Evolutionary conservation across 1,284 basidiomycete species (phyloP), one percentile per base, ranked within the genome.

Genomic region (Pseudozyma sp.): DNA sequence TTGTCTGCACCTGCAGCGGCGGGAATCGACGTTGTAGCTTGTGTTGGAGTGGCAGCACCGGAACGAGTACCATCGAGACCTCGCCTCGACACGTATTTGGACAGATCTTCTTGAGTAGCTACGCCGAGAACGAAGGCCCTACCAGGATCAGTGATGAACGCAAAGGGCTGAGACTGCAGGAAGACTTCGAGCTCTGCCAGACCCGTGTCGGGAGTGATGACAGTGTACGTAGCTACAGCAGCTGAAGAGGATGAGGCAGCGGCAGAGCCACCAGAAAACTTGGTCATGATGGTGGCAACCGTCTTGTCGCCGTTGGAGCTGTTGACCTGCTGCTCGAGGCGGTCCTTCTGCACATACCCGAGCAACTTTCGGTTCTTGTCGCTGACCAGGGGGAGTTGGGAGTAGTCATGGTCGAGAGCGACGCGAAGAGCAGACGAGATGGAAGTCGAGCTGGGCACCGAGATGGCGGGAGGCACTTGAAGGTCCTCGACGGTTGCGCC

Each of bases 111-210:
- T 35, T 68, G 63, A 30, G 78, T 80, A 4, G 79, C 79, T 7
- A 84, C 78, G 17, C 70, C 78, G 16, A 78, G 65, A 29, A 84
- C 79, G 31, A 81, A 77, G 11, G 70, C 68, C 16, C 79, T 51
- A 14, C 60, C 71, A 13, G 78, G 79, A 43, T 81, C 80, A 17
- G 82, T 83, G 54, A 84, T 74, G 34, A 84, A 74, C 2, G 82
- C 82, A 39, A 84, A 80, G 0, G 81, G 80, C 9, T 81, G 64
- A 13, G 58, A 69, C 34, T 76, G 59, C 17, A 84, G 64, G 60
- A 84, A 84, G 7, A 69, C 73, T 17, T 81, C 75, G 44, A 83
- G 75, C 61, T 83, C 81, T 9, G 75, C 81, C 7, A 84, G 70
- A 48, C 77, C 80, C 9, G 81, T 84, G 47, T 80, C 78, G 19